Percentiles rank a stretch among this genome's conserved stretches.
phyloP scores from a whole-genome alignment of 192 early-diverging fungal genomes.

The Phycomyces nitens region DNA sequence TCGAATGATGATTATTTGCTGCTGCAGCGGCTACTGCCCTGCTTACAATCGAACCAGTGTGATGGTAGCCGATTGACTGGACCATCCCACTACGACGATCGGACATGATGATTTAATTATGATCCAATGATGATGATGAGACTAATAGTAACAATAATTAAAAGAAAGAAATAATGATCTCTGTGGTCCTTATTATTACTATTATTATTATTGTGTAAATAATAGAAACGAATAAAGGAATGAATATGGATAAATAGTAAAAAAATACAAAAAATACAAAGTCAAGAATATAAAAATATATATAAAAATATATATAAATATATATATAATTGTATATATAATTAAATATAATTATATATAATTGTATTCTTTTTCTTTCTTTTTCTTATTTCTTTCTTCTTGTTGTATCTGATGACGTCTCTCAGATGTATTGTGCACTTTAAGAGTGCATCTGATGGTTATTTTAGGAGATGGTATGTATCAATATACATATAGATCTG shows the following conservation, averaged over 20 bases:
- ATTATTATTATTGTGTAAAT: neutral
- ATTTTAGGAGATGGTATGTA: too few relatives aligned
- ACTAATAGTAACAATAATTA: neutral
- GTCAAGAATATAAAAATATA: neutral
- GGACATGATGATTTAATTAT: slow-evolving; percentile 9
- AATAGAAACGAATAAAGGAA: neutral
- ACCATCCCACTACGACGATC: slow-evolving; percentile 35
- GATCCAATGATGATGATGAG: neutral
- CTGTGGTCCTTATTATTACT: neutral
- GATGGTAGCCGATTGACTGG: slow-evolving; percentile 22
- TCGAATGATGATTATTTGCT: slow-evolving; percentile 32
- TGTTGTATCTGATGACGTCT: too few relatives aligned
- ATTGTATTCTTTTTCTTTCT: too few relatives aligned
- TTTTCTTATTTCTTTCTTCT: too few relatives aligned
- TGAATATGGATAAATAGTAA: neutral
- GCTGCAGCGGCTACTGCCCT: slow-evolving; percentile 33
- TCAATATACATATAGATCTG: neutral
- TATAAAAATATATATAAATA: neutral
- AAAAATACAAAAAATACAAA: slow-evolving; percentile 1
- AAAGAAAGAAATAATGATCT: neutral
- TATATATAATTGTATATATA: neutral
- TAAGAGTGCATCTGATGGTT: too few relatives aligned
- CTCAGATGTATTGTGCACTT: too few relatives aligned
- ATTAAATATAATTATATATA: too few relatives aligned
- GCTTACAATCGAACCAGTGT: slow-evolving; percentile 25